Percentiles rank a stretch among this genome's conserved stretches.
Evolutionary conservation across 1,284 basidiomycete genomes (phyloP).

Genomic region (Sanguinoderma infundibulare): DNA sequence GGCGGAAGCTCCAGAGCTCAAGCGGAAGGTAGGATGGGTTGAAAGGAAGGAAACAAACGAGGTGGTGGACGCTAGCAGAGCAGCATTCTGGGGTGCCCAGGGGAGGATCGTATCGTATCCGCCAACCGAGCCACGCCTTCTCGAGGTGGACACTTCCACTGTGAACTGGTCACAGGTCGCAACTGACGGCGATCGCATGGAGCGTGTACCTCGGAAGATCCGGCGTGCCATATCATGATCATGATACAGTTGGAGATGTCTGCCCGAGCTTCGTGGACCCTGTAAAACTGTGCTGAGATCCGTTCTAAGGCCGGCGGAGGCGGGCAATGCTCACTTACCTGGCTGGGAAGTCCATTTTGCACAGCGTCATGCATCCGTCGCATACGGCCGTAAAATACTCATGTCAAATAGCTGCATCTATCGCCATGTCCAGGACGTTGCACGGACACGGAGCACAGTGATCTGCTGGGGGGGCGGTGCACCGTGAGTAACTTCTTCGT

Average conservation of each 20-base stretch:
- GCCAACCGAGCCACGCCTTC: neutral
- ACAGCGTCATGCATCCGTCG: neutral
- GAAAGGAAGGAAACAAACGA: neutral
- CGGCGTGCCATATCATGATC: neutral
- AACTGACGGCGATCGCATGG: neutral
- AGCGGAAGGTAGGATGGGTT: neutral
- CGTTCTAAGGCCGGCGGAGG: neutral
- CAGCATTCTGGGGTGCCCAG: neutral
- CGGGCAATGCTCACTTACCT: neutral
- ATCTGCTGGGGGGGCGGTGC: neutral
- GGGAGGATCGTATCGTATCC: neutral
- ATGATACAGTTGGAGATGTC: neutral
- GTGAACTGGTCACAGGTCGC: neutral
- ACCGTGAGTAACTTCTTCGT: neutral
- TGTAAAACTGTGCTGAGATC: neutral
- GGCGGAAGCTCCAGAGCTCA: neutral
- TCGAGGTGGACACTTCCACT: neutral
- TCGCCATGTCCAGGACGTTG: no score
- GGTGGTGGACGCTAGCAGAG: neutral
- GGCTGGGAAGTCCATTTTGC: neutral
- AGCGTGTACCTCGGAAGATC: neutral
- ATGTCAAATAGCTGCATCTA: neutral
- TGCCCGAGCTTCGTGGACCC: neutral
- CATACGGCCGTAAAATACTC: no score
- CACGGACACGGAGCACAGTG: no score